Percentiles rank a stretch among this genome's conserved stretches.
phyloP scores from a whole-genome alignment of 2,329 filamentous ascomycete species.

The Phialemoniopsis sp. region DNA sequence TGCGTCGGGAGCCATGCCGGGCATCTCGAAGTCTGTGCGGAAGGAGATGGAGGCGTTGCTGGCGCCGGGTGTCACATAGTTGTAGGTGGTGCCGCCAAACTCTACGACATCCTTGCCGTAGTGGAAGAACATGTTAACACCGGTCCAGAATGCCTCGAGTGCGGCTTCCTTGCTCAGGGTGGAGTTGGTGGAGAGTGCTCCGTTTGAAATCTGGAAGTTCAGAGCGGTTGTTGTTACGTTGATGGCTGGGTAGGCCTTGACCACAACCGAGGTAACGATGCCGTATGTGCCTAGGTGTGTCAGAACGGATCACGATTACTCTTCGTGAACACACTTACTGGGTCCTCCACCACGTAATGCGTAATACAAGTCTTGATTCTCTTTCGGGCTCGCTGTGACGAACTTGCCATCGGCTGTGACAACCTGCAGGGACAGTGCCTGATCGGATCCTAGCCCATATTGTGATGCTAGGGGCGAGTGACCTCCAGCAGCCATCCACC shows the following conservation, averaged over 20 bases:
- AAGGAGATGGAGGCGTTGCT: constrained; percentile 17
- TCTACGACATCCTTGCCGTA: constrained; percentile 13
- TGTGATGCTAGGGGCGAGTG: constrained; percentile 40
- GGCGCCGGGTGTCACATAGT: constrained; percentile 15
- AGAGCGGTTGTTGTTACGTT: constrained; percentile 8
- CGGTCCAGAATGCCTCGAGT: constrained; percentile 16
- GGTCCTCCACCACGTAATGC: constrained; percentile 48
- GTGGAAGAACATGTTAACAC: constrained; percentile 13
- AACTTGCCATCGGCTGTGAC: constrained; percentile 41
- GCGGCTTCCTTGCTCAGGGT: constrained; percentile 4
- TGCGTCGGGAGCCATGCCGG: constrained; percentile 19
- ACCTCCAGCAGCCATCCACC: constrained; percentile 47
- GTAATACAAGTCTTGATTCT: constrained; percentile 51
- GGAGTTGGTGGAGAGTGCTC: background rate
- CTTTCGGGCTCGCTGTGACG: constrained; percentile 36
- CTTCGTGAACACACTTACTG: constrained; percentile 20
- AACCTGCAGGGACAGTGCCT: constrained; percentile 42
- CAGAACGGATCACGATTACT: background rate
- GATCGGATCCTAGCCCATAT: constrained; percentile 47
- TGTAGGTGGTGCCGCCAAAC: constrained; percentile 15
- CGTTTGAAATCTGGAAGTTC: constrained; percentile 10
- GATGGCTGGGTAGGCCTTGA: constrained; percentile 16
- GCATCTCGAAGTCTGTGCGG: constrained; percentile 14
- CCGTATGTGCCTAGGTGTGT: constrained; percentile 13
- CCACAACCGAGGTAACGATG: constrained; percentile 16